Conservation (phyloP, 768 basidiomycete genomes). For the Polyporus arcularius region DNA sequence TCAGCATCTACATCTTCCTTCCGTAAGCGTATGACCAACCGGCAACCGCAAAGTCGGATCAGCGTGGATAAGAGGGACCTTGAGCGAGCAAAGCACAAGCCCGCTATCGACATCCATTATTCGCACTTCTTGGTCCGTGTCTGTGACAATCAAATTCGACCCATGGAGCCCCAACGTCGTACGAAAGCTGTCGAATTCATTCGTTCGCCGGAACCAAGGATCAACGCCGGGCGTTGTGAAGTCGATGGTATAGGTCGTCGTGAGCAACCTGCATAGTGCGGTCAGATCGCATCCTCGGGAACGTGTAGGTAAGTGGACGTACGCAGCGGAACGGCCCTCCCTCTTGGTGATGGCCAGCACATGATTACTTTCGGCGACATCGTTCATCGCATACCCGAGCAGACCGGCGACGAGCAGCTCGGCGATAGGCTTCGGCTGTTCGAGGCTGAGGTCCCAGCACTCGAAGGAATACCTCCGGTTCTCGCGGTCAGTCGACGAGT, state of each 20-base stretch:
- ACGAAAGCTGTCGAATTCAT: conserved; percentile 13
- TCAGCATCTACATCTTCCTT: not conserved
- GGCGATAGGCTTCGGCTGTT: conserved; percentile 38
- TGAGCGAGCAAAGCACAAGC: conserved; percentile 2
- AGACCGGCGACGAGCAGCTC: conserved; percentile 37
- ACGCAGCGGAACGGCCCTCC: not conserved
- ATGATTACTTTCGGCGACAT: conserved; percentile 33
- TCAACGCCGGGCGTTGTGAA: not conserved
- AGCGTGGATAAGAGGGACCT: conserved; percentile 7
- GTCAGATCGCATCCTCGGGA: not conserved
- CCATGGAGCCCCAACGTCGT: conserved; percentile 15
- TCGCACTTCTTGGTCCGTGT: conserved; percentile 12
- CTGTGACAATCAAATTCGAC: conserved; percentile 11
- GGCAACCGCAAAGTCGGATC: conserved; percentile 14
- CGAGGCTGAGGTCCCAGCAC: conserved; percentile 54
- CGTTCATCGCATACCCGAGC: conserved; percentile 43
- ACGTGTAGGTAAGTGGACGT: not conserved
- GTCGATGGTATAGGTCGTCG: conserved; percentile 11
- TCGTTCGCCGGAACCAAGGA: conserved; percentile 4
- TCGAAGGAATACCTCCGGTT: conserved; percentile 42
- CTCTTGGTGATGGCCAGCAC: conserved; percentile 40
- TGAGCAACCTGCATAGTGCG: conserved; percentile 5
- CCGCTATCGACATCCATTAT: conserved; percentile 15
- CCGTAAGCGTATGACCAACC: not conserved
- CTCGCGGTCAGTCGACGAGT: conserved; percentile 15